Conservation (phyloP, 228 moss, liverwort and hornwort genomes). For the Sphagnum fallax region DNA sequence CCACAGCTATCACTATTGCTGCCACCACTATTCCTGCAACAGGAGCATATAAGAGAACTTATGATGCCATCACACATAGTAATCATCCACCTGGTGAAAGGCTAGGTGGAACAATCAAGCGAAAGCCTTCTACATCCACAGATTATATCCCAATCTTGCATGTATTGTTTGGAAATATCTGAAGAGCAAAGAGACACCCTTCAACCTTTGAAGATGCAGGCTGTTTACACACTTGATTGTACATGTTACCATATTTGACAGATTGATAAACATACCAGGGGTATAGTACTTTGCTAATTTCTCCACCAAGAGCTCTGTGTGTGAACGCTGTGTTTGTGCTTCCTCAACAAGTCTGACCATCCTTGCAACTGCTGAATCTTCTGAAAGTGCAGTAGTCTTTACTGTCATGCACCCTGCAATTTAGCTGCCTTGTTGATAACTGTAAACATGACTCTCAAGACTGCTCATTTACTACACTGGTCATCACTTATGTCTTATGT, state of each 20-base stretch:
- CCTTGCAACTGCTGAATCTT: constrained; percentile 29
- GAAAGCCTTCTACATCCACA: too few species aligned
- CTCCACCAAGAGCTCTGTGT: constrained; percentile 37
- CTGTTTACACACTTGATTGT: too few species aligned
- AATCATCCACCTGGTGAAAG: too few species aligned
- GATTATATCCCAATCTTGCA: too few species aligned
- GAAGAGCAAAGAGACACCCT: neutral
- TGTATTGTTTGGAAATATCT: too few species aligned
- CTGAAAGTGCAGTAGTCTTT: constrained; percentile 28
- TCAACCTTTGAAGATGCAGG: too few species aligned
- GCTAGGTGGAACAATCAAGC: too few species aligned
- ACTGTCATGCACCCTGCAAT: constrained; percentile 32
- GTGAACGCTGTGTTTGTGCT: constrained; percentile 44
- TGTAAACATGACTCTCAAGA: neutral
- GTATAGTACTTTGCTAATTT: constrained; percentile 54
- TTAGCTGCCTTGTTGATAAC: neutral
- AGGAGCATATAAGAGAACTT: neutral
- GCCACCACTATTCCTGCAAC: constrained; percentile 35
- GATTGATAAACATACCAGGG: constrained; percentile 16
- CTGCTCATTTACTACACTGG: neutral
- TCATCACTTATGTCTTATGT: too few species aligned
- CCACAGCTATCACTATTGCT: constrained; percentile 33
- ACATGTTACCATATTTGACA: too few species aligned
- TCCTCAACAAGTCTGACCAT: constrained; percentile 51
- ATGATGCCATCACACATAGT: neutral